These are phyloP conservation scores for Penicillium tannophilum DNA, from an alignment of 495 filamentous ascomycete species.

Conservation along the genomic window DNA sequence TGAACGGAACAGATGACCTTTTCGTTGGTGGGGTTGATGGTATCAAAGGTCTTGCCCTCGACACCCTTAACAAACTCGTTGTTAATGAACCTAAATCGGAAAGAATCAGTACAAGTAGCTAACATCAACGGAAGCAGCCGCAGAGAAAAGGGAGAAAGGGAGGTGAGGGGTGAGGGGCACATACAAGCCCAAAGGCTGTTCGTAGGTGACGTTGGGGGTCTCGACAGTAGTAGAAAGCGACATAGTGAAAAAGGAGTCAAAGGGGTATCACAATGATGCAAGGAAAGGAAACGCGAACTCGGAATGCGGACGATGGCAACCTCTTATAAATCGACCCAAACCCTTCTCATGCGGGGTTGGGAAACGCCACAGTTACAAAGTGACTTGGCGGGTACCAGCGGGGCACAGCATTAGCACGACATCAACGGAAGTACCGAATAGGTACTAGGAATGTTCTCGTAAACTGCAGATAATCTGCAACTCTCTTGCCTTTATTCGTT, in stretches of 20 bases:
- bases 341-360: constrained; percentile 6
- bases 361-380: not conserved
- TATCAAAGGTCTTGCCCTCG: constrained; percentile 81
- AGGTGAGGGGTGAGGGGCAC: constrained; percentile 34
- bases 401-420: no score
- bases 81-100: constrained; percentile 84
- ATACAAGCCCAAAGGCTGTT: constrained; percentile 88
- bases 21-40: constrained; percentile 69
- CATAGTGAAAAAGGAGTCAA: constrained; percentile 30
- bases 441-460: not conserved
- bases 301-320: constrained; percentile 6
- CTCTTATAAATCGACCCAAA: not conserved
- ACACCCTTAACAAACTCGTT: constrained; percentile 88
- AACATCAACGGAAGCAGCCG: not conserved
- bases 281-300: constrained; percentile 6
- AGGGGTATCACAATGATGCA: constrained; percentile 22
- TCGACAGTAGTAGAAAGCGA: constrained; percentile 42
- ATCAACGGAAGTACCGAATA: not conserved
- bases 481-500: not conserved
- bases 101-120: constrained; percentile 3
- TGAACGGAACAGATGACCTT: constrained; percentile 72
- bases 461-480: not conserved
- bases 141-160: not conserved
- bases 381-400: not conserved
- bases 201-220: constrained; percentile 60